These are phyloP conservation scores for Colletotrichum higginsianum DNA, from an alignment of 2,329 filamentous ascomycete genomes.

Conservation along the genomic window DNA sequence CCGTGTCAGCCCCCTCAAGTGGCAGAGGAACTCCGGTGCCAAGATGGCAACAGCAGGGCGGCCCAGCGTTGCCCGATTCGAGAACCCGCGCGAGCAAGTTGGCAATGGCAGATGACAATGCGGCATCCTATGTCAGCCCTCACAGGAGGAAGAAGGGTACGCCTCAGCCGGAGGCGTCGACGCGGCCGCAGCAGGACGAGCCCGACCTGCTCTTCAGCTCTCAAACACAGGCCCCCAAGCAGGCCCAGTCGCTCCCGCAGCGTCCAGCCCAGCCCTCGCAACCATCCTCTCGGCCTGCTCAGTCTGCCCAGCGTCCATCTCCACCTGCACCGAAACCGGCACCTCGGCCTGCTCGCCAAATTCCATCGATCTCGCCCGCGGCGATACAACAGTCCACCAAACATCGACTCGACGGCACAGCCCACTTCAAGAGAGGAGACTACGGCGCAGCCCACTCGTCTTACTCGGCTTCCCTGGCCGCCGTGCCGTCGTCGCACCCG, in stretches of 20 bases:
- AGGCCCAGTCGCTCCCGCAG: conserved; percentile 54
- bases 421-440: conserved; percentile 94
- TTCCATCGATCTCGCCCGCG: conserved; percentile 78
- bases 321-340: conserved; percentile 57
- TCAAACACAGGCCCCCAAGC: conserved; percentile 54
- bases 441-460: conserved; percentile 88
- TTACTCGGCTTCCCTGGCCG: conserved; percentile 83
- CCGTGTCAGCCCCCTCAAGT: conserved; percentile 59
- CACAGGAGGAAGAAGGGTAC: conserved; percentile 81
- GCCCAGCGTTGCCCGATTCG: conserved; percentile 62
- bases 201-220: conserved; percentile 76
- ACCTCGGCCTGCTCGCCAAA: conserved; percentile 67
- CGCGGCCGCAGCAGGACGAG: conserved; percentile 63
- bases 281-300: conserved; percentile 52
- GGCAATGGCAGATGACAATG: conserved; percentile 82
- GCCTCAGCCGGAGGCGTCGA: conserved; percentile 55
- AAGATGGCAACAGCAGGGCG: conserved; percentile 74
- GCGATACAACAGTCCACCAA: conserved; percentile 83
- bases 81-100: conserved; percentile 79
- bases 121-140: conserved; percentile 90
- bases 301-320: conserved; percentile 49
- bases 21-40: conserved; percentile 64
- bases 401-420: conserved; percentile 84
- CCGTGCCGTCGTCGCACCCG: conserved; percentile 84
- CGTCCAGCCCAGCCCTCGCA: conserved; percentile 55